Evolutionary conservation across 768 basidiomycete genomes (phyloP).

Genomic region (Floccularia luteovirens): DNA sequence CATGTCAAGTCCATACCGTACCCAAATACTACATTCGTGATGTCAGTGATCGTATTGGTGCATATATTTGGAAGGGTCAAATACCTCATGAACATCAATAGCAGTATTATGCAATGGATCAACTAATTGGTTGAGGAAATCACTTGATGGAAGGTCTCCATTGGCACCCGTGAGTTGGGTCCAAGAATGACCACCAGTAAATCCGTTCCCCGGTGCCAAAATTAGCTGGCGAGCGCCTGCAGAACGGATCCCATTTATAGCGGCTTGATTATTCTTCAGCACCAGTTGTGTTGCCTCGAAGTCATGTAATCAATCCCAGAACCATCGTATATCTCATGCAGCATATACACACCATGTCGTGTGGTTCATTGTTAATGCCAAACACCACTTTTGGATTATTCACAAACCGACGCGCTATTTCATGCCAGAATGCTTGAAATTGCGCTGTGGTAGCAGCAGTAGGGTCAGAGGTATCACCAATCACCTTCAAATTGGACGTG

Average conservation of each 20-base stretch:
- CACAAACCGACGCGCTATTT: constrained; percentile 31
- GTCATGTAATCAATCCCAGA: neutral
- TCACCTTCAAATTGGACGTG: constrained; percentile 21
- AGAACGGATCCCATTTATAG: constrained; percentile 32
- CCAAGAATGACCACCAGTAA: constrained; percentile 37
- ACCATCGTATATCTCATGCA: neutral
- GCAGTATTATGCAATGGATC: constrained; percentile 34
- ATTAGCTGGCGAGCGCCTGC: constrained; percentile 34
- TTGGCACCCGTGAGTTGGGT: constrained; percentile 25
- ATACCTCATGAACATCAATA: constrained; percentile 38
- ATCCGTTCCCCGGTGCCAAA: constrained; percentile 38
- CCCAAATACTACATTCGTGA: neutral
- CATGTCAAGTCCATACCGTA: neutral
- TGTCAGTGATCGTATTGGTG: neutral
- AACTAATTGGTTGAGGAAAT: constrained; percentile 29
- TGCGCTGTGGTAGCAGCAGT: constrained; percentile 35
- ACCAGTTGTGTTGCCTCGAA: constrained; percentile 29
- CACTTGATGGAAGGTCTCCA: constrained; percentile 29
- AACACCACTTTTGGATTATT: constrained; percentile 36
- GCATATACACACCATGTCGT: constrained; percentile 39
- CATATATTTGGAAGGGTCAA: constrained; percentile 1
- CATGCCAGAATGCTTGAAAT: constrained; percentile 33
- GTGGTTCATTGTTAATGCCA: constrained; percentile 40
- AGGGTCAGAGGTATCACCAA: constrained; percentile 34
- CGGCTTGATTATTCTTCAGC: constrained; percentile 35